Evolutionary conservation across 2,329 filamentous ascomycete species (phyloP), one percentile per base, ranked within the genome.

Genomic region (Geoglossum cookeanum): DNA sequence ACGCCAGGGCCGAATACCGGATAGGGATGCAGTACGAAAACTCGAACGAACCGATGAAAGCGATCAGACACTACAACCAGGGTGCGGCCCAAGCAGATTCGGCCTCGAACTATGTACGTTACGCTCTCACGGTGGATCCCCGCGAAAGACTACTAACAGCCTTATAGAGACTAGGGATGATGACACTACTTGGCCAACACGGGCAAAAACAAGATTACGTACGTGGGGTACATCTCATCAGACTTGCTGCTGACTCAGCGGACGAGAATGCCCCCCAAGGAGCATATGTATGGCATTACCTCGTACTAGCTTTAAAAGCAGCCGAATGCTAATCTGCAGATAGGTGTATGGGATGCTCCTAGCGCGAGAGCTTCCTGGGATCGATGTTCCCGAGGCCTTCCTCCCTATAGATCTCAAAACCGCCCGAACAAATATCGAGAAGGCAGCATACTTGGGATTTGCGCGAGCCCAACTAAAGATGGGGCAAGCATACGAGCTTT

Each of bases 21-120:
- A 94, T 98, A 72, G 92, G 92, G 61, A 98, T 97, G 91, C 85
- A 96, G 58, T 97, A 90, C 68, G 92, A 98, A 71, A 89, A 86
- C 68, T 91, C 89, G 3, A 94, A 94, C 66, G 91, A 98, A 65
- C 84, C 89, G 59, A 78, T 83, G 61, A 96, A 94, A 68, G 92
- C 92, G 4, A 82, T 96, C 65, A 83, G 84, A 65, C 90, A 97
- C 69, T 98, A 97, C 70, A 81, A 88, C 62, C 78, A 80, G 53
- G 92, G 92, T 55, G 82, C 92, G 55, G 78, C 81, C 55, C 74
- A 83, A 63, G 82, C 83, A 29, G 92, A 98, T 71, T 95, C 92
- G 15, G 92, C 92, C 3, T 90, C 89, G 4, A 84, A 81, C 66
- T 85, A 84, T 60, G 49, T 53, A 53, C 4, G 49, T 53, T 37